These are phyloP conservation scores for Neurospora hispaniola DNA, from an alignment of 495 filamentous ascomycete species.

Conservation along the genomic window DNA sequence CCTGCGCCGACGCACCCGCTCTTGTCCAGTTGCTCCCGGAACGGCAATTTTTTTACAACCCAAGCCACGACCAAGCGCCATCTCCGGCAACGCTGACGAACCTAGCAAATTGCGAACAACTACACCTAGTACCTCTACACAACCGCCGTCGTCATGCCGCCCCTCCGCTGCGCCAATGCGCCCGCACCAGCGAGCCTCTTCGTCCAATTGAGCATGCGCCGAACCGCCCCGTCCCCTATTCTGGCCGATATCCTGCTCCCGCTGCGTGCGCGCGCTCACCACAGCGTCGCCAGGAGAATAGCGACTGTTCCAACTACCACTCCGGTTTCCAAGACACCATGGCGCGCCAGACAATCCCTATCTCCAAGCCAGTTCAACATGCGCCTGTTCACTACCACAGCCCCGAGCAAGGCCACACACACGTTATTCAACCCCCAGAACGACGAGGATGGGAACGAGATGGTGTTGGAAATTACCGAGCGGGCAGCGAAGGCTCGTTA, in stretches of 20 bases:
- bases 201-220: constrained; percentile 28
- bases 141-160: constrained; percentile 17
- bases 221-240: constrained; percentile 13
- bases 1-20: neutral
- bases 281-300: neutral
- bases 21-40: neutral
- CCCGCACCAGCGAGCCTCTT: constrained; percentile 27
- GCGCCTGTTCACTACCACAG: constrained; percentile 23
- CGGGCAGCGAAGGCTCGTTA: constrained; percentile 64
- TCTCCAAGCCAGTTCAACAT: constrained; percentile 2
- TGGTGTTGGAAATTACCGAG: constrained; percentile 69
- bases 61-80: neutral
- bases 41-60: neutral
- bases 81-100: constrained; percentile 3
- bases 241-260: constrained; percentile 29
- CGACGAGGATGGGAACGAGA: constrained; percentile 70
- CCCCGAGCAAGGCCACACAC: constrained; percentile 22
- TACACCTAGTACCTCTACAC: neutral
- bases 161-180: constrained; percentile 26
- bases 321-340: neutral
- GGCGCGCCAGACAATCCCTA: neutral
- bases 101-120: neutral
- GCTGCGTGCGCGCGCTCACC: constrained; percentile 1
- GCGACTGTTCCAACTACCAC: neutral
- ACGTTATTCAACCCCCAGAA: constrained; percentile 52